These are phyloP conservation scores for Entelexis paramagnoliae DNA, from an alignment of 1,139 yeast genomes.

Conservation along the genomic window DNA sequence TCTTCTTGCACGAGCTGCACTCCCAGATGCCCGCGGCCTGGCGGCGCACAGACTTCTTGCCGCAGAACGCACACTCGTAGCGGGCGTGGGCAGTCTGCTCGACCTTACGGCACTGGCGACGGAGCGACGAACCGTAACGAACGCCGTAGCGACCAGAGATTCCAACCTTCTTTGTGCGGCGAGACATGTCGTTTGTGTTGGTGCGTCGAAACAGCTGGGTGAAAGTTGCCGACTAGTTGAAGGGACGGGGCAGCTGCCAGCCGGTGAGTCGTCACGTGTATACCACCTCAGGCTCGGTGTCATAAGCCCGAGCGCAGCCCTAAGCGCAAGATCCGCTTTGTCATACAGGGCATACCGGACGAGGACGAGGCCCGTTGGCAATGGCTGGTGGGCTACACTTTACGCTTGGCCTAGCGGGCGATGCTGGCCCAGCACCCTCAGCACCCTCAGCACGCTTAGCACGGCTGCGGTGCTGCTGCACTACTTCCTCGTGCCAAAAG, in stretches of 20 bases:
- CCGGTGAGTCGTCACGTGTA: constrained; percentile 4
- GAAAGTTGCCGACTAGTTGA: constrained; percentile 5
- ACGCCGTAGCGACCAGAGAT: constrained; percentile 99
- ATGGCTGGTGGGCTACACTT: too few relatives aligned
- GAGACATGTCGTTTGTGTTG: constrained; percentile 24
- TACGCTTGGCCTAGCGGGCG: too few relatives aligned
- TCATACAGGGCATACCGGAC: background rate
- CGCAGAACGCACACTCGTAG: constrained; percentile 99
- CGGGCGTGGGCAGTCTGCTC: constrained; percentile 98
- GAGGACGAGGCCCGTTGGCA: too few relatives aligned
- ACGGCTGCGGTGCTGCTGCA: too few relatives aligned
- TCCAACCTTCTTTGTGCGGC: constrained; percentile 99
- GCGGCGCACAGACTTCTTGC: constrained; percentile 97
- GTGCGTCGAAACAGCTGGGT: constrained; percentile 8
- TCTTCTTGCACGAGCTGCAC: constrained; percentile 89
- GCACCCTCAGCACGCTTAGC: too few relatives aligned
- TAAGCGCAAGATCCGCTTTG: background rate
- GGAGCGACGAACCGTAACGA: constrained; percentile 99
- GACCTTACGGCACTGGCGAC: constrained; percentile 99
- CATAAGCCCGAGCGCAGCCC: background rate
- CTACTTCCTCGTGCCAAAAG: too few relatives aligned
- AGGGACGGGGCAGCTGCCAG: background rate
- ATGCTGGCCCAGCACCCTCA: too few relatives aligned
- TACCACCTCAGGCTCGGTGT: background rate
- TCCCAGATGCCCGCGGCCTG: constrained; percentile 99